These are phyloP conservation scores for Lipomyces spencermartinsiae DNA, from an alignment of 805 yeast species.

Conservation along the genomic window DNA sequence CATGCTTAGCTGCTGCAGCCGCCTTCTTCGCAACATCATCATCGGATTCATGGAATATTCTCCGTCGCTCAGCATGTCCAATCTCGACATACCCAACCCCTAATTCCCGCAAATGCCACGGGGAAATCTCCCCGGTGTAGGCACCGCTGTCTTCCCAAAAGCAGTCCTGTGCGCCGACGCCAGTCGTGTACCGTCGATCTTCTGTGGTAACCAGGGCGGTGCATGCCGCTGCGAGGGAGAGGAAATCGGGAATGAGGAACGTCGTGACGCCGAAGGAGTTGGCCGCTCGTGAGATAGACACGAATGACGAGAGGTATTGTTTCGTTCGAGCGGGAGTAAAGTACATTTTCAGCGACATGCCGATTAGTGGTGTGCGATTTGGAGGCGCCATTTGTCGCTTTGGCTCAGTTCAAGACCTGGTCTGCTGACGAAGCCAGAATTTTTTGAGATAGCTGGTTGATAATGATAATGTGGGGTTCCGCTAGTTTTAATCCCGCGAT, in stretches of 20 bases:
- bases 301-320: slow-evolving; percentile 31
- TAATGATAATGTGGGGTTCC: too few relatives aligned
- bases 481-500: too few relatives aligned
- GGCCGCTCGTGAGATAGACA: slow-evolving; percentile 21
- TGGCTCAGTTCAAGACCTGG: too few relatives aligned
- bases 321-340: slow-evolving; percentile 38
- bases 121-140: slow-evolving; percentile 44
- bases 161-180: slow-evolving; percentile 44
- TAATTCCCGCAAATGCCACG: slow-evolving; percentile 37
- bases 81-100: slow-evolving; percentile 42
- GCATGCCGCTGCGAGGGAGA: slow-evolving; percentile 34
- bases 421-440: too few relatives aligned
- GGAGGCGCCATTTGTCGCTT: not conserved
- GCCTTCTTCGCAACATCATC: slow-evolving; percentile 40
- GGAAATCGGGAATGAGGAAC: slow-evolving; percentile 41
- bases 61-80: slow-evolving; percentile 45
- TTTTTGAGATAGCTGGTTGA: too few relatives aligned
- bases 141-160: slow-evolving; percentile 42
- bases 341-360: slow-evolving; percentile 43
- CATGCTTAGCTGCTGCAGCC: slow-evolving; percentile 37
- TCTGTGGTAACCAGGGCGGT: not conserved
- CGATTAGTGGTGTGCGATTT: slow-evolving; percentile 36
- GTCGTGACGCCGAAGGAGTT: slow-evolving; percentile 33
- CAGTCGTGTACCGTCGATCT: not conserved
- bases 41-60: slow-evolving; percentile 42